Evolutionary conservation across 2,329 filamentous ascomycete genomes (phyloP).

Genomic region (Penicillium concentricum): DNA sequence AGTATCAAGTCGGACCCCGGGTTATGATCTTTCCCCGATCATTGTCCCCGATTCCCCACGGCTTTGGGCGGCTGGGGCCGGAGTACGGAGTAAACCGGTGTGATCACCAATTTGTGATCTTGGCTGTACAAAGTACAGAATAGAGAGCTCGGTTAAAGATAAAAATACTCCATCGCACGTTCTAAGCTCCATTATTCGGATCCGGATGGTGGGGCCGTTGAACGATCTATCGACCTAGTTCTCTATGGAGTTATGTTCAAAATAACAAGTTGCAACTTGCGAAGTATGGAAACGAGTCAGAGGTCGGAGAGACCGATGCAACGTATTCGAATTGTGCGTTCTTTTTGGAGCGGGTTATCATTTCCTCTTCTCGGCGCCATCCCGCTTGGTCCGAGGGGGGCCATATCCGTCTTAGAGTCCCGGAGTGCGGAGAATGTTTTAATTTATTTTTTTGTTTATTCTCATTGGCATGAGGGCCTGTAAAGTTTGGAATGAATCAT

Average conservation of each 20-base stretch:
- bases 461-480: neutral
- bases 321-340: neutral
- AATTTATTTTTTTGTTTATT: neutral
- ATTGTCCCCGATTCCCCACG: constrained; percentile 4
- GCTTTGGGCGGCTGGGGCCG: neutral
- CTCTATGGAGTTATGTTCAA: neutral
- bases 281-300: neutral
- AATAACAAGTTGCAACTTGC: neutral
- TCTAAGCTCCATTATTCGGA: constrained; percentile 15
- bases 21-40: constrained; percentile 3
- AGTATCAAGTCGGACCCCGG: neutral
- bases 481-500: neutral
- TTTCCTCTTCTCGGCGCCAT: constrained; percentile 6
- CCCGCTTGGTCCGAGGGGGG: neutral
- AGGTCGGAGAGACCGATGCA: neutral
- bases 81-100: constrained; percentile 1
- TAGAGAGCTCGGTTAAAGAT: constrained; percentile 1
- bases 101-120: neutral
- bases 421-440: constrained; percentile 15
- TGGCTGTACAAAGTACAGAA: neutral
- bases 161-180: neutral
- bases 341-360: neutral
- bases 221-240: constrained; percentile 3
- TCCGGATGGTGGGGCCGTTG: constrained; percentile 34
- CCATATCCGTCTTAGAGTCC: constrained; percentile 6